Conservation (phyloP, 768 basidiomycete species). For the Lentinula boryana region DNA sequence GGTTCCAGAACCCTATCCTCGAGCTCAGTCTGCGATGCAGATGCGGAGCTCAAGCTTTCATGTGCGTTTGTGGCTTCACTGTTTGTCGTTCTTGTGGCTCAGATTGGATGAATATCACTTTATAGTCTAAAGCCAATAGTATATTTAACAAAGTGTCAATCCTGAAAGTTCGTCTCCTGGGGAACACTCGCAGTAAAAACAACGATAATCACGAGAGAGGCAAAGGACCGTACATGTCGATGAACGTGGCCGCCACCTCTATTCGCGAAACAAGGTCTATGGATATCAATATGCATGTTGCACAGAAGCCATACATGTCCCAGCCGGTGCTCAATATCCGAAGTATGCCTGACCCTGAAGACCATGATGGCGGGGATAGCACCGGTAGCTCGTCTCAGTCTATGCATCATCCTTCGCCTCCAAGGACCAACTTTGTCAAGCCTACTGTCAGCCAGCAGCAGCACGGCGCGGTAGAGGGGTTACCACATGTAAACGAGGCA, state of each 20-base stretch:
- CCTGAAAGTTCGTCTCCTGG: neutral
- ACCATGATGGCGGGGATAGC: neutral
- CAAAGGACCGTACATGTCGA: neutral
- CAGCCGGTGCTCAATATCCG: conserved; percentile 29
- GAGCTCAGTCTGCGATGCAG: conserved; percentile 17
- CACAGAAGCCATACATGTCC: conserved; percentile 39
- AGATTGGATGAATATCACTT: neutral
- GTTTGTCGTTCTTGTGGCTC: neutral
- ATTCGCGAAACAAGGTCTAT: conserved; percentile 24
- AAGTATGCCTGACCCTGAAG: neutral
- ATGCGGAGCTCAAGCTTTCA: conserved; percentile 17
- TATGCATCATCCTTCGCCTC: neutral
- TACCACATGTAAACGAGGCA: neutral
- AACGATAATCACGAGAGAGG: neutral
- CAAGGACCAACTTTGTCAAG: neutral
- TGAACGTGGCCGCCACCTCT: conserved; percentile 16
- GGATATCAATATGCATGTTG: conserved; percentile 17
- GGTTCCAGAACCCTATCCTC: conserved; percentile 15
- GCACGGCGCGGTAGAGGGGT: neutral
- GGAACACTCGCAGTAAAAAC: neutral
- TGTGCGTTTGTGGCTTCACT: conserved; percentile 14
- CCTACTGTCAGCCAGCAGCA: neutral
- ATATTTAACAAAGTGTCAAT: neutral
- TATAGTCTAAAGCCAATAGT: neutral
- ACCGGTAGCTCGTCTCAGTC: neutral